Base-by-base conservation (phyloP, 805 yeast genomes). In the Wickerhamomyces silvicola region DNA sequence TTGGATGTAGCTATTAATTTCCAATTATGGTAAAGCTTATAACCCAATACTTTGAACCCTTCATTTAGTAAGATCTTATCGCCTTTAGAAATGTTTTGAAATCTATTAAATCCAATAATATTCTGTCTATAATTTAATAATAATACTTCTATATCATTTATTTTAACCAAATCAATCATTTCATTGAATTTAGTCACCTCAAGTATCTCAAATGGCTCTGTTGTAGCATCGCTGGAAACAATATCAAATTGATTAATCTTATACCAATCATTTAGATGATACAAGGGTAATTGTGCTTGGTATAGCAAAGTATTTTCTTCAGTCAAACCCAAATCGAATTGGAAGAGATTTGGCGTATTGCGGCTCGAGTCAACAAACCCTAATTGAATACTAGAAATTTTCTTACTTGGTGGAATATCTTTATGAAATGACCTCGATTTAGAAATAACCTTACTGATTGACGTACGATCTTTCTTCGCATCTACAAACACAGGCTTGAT, bases 221-320 rank as follows among this genome's bases (percentile, higher is more conserved):
- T 23, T 6, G 20, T 24, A 12, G 26, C 32, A 19, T 15, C 22
- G 3, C 29, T 14, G 19, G 37, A 22, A 1, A 39, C 12, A 22
- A 31, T 41, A 1, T 13, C 26, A 14, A 37, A 26, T n/a, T 41
- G 42, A 15, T 37, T 36, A 10, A 45, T 39, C 14, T 35, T 38
- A 24, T 44, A 45, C 54, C 51, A 46, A 24, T 42, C 41, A 22
- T 41, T 47, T 7, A 50, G 29, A 7, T 37, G 33, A 4, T 39
- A 30, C 2, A 50, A 14, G 4, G 52, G 51, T 10, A 37, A 19
- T 11, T 47, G 43, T 5, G 29, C 28, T 10, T 43, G 37, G 8
- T 37, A 29, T 3, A 35, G 12, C 4, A 35, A 17, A 3, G 40
- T 27, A 5, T 10, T 17, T 8, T 34, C 22, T n/a, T 37, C 36